phyloP scores from a whole-genome alignment of 2,329 filamentous ascomycete species.

The Colletotrichum chrysophilum region DNA sequence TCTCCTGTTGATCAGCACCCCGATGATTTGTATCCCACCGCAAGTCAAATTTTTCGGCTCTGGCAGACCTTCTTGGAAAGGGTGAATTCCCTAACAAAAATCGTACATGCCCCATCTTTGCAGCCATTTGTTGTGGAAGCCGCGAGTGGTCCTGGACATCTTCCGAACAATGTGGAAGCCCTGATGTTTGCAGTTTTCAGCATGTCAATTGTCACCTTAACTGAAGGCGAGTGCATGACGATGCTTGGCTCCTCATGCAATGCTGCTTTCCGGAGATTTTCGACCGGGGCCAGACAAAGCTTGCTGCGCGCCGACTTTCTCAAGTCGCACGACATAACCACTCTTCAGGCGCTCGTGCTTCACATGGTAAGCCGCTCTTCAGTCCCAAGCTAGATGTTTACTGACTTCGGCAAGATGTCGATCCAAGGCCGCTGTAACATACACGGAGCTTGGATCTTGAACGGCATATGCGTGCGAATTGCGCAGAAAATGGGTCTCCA shows the following conservation, averaged over 20 bases:
- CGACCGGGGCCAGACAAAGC: conserved; percentile 52
- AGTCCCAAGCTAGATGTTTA: not conserved
- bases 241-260: conserved; percentile 53
- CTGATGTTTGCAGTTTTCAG: conserved; percentile 70
- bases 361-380: conserved; percentile 48
- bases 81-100: conserved; percentile 75
- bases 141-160: conserved; percentile 24
- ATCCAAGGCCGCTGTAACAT: conserved; percentile 63
- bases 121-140: conserved; percentile 34
- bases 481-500: conserved; percentile 72
- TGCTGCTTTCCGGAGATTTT: conserved; percentile 55
- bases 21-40: not conserved
- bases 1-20: not conserved
- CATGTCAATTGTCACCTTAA: conserved; percentile 61
- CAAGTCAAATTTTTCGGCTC: conserved; percentile 50
- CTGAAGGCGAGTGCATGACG: conserved; percentile 58
- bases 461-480: conserved; percentile 65
- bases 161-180: conserved; percentile 48
- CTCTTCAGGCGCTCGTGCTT: conserved; percentile 62
- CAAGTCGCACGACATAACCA: conserved; percentile 60
- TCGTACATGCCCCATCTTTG: conserved; percentile 70
- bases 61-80: conserved; percentile 79
- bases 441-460: conserved; percentile 64
- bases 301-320: conserved; percentile 61
- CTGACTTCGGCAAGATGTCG: conserved; percentile 48